A percentile compares a stretch with the other conserved stretches of the same genome.
phyloP scores from a whole-genome alignment of 306 rosid genomes.

The Quercus glauca region DNA sequence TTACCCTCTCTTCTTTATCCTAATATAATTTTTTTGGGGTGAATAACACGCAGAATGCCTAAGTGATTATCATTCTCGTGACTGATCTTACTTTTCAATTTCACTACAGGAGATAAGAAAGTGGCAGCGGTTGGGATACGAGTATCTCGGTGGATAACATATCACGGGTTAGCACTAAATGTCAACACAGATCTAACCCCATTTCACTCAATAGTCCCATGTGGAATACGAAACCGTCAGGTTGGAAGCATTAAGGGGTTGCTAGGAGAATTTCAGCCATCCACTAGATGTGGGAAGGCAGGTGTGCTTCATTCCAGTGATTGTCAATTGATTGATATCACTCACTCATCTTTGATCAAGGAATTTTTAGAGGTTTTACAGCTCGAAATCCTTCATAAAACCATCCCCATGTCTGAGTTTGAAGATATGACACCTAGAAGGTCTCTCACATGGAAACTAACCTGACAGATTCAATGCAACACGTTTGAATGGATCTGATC shows the following conservation, averaged over 20 bases:
- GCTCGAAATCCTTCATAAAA: slow-evolving; percentile 40
- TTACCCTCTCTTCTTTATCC: background rate
- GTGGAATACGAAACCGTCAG: slow-evolving; percentile 57
- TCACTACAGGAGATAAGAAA: slow-evolving; percentile 67
- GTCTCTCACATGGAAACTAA: background rate
- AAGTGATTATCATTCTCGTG: slow-evolving; percentile 1
- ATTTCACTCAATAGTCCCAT: slow-evolving; percentile 60
- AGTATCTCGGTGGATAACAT: slow-evolving; percentile 63
- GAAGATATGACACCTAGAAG: slow-evolving; percentile 11
- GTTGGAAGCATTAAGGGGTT: slow-evolving; percentile 66
- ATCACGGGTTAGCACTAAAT: slow-evolving; percentile 75
- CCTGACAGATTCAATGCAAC: background rate
- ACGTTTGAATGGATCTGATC: background rate
- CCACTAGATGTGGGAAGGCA: slow-evolving; percentile 8
- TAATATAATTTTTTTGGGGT: too few relatives aligned
- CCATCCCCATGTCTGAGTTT: slow-evolving; percentile 18
- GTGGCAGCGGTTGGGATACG: slow-evolving; percentile 73
- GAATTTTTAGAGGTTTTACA: slow-evolving; percentile 65
- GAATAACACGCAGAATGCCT: background rate
- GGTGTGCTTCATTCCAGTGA: slow-evolving; percentile 22
- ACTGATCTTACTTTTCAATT: slow-evolving; percentile 12
- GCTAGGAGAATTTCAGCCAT: slow-evolving; percentile 31
- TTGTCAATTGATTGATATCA: slow-evolving; percentile 41
- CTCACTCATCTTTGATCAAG: slow-evolving; percentile 45
- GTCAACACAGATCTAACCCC: slow-evolving; percentile 66